Base-by-base conservation (phyloP, 352 stramenopile species). In the Globisporangium parvum region DNA sequence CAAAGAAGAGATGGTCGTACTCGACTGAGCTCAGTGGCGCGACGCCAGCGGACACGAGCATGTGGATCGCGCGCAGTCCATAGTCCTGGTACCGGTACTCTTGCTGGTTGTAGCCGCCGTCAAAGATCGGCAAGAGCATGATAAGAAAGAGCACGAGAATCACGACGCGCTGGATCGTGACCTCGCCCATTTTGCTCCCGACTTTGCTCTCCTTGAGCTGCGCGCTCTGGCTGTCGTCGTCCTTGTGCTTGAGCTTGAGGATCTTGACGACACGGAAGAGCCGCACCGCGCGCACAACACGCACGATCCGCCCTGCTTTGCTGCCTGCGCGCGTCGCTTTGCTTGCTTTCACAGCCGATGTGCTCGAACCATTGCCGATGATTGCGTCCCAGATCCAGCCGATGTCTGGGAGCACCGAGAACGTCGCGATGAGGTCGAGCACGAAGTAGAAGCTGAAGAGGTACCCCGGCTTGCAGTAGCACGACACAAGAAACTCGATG, bases 391-490 rank as follows among this genome's bases (percentile, higher is more conserved):
- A 94, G 46, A 92, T 60, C 76, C 78, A 93, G 33, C 84, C 80
- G 40, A 96, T 93, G 49, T 96, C 87, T 0, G 83, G 81, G 6
- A 96, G 57, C 37, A 95, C 71, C 0, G 82, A 92, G 55, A 93
- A 83, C 17, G 84, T 90, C 20, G 86, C 80, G 42, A 96, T 87
- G 55, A 96, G 68, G 46, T 96, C 87, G 14, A 96, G 65, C 18
- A 82, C 47, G 47, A 96, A 96, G 74, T 98, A 98, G 59, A 98
- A 98, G 53, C 86, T 92, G 18, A 88, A 75, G 55, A 94, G 53
- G 61, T 96, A 93, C 33, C 75, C 60, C 3, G 82, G 74, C 59
- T 90, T 88, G 42, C 60, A 72, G 58, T 81, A 91, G 52, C 85
- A 87, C 33, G 74, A 85, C 15, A 85, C 58, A 35, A 91, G 39